Conservation (phyloP, 257 asterid species). For the Solanum habrochaites region DNA sequence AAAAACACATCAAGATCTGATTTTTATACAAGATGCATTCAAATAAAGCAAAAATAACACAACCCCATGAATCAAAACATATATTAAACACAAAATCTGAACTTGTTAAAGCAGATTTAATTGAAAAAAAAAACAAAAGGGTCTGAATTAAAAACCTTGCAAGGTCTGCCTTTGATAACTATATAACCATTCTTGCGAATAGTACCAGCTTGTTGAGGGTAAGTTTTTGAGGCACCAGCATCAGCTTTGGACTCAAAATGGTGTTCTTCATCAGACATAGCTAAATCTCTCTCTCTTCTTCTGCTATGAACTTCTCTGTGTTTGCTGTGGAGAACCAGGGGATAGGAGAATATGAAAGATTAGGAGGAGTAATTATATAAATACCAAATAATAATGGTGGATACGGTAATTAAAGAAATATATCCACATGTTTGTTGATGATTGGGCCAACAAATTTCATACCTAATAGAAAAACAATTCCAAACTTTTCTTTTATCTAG, state of each 20-base stretch:
- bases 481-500: too few species aligned
- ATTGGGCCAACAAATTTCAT: neutral
- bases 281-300: neutral
- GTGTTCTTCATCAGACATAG: neutral
- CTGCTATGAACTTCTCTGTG: neutral
- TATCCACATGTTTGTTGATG: neutral
- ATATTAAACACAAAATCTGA: neutral
- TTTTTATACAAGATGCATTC: neutral
- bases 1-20: neutral
- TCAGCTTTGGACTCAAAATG: conserved; percentile 1
- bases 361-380: neutral
- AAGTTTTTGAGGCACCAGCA: conserved; percentile 3
- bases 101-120: neutral
- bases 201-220: conserved; percentile 28
- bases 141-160: conserved; percentile 7
- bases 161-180: conserved; percentile 17
- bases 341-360: neutral
- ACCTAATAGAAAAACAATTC: neutral
- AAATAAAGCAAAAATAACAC: neutral
- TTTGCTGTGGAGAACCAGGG: neutral
- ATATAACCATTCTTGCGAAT: conserved; percentile 22
- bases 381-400: neutral
- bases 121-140: neutral
- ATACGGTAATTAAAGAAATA: neutral
- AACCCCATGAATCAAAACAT: neutral